Base-by-base conservation (phyloP, 2,329 filamentous ascomycete genomes). In the Coniochaeta sp. region DNA sequence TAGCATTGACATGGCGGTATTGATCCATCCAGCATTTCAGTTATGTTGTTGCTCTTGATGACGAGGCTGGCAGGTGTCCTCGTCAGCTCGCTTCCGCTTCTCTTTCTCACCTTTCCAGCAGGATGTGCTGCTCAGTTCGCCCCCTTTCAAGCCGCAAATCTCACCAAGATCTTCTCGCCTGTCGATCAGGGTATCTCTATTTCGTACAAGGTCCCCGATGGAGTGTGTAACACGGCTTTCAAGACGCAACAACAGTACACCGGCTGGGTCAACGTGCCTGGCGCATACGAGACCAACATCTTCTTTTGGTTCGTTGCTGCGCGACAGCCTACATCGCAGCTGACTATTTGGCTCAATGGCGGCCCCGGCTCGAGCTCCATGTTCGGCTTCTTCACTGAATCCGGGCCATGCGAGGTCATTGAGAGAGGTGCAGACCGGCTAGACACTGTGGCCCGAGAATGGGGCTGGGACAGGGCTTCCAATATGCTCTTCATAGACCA, bases 261-360 rank as follows among this genome's bases (percentile, higher is more conserved):
- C 4, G 88, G 88, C 67, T 90, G 89, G 81, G 83, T 90, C 60
- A 80, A 74, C 59, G 72, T 90, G 6, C 84, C 85, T 6, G 85
- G 78, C 52, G 72, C 75, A 31, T 83, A 78, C 64, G 72, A 78
- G 19, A 80, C 80, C 50, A 83, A 79, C 64, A 65, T 80, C 4
- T 81, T 81, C 69, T 81, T 81, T 66, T 81, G 77, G 78, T 80
- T 79, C 62, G 75, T 81, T 55, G 76, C 74, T 57, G 77, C 76
- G 17, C 76, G 77, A 26, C 68, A 78, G 61, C 69, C 69, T 5
- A 78, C 77, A 4, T 71, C 77, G 14, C 70, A 70, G 58, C 67
- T 80, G 61, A 77, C 84, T 3, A 81, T 89, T 67, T 89, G 84
- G 83, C 76, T 89, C 64, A 88, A 88, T 70, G 87, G 87, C 58